phyloP scores from a whole-genome alignment of 768 basidiomycete genomes.

The Arthromyces matolae region DNA sequence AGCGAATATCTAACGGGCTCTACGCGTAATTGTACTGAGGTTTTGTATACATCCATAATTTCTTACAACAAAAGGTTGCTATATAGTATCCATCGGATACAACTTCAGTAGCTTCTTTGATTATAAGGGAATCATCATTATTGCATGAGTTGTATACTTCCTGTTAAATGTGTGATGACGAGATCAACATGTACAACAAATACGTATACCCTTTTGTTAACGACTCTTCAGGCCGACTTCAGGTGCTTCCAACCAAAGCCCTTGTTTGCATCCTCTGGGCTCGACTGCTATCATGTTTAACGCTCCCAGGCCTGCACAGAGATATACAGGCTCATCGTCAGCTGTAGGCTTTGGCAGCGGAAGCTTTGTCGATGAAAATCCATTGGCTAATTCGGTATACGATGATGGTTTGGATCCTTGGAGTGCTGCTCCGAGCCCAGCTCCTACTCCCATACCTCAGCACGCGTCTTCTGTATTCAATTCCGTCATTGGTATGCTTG shows the following conservation, averaged over 20 bases:
- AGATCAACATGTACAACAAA: too few relatives aligned
- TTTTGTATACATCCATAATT: slow-evolving; percentile 16
- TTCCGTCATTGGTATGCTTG: slow-evolving; percentile 69
- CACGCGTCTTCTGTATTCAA: slow-evolving; percentile 52
- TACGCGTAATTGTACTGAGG: slow-evolving; percentile 8
- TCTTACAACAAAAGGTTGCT: too few relatives aligned
- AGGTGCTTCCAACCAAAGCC: too few relatives aligned
- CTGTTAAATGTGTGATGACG: background rate
- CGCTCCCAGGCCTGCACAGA: slow-evolving; percentile 69
- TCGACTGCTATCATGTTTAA: slow-evolving; percentile 67
- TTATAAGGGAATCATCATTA: too few relatives aligned
- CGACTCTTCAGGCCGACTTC: too few relatives aligned
- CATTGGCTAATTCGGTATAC: slow-evolving; percentile 67
- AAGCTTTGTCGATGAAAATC: slow-evolving; percentile 76
- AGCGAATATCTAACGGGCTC: background rate
- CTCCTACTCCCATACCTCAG: slow-evolving; percentile 56
- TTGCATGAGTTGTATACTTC: background rate
- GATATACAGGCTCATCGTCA: slow-evolving; percentile 55
- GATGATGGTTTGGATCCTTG: slow-evolving; percentile 81
- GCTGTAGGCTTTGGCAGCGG: slow-evolving; percentile 56
- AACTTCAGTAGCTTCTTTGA: too few relatives aligned
- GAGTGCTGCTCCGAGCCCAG: slow-evolving; percentile 71
- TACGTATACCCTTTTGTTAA: too few relatives aligned
- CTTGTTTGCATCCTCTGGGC: slow-evolving; percentile 4
- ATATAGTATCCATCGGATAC: too few relatives aligned